Evolutionary conservation across 75 land plant species (phyloP).

Genomic region (Picea glauca): DNA sequence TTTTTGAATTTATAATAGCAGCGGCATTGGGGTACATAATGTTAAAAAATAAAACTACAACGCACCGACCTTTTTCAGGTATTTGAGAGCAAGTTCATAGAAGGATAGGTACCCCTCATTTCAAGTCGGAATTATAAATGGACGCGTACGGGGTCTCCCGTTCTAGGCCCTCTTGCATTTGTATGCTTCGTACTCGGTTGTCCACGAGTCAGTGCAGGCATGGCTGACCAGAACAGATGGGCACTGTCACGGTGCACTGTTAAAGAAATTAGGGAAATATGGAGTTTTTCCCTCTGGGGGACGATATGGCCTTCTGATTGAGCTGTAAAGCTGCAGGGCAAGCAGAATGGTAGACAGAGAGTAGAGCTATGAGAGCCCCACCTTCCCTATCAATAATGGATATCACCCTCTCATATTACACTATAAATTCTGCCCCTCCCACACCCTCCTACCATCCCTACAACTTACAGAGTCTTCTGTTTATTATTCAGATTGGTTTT

Average conservation of each 20-base stretch:
- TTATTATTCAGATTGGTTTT: not conserved
- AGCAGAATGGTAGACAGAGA: not conserved
- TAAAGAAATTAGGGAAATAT: not conserved
- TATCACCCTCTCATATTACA: not conserved
- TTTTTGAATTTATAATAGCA: not conserved
- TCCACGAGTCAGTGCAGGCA: not conserved
- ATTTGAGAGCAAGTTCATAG: not conserved
- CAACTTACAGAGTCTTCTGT: not conserved
- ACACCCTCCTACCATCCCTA: not conserved
- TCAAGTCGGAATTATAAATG: not conserved
- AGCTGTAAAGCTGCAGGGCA: slow-evolving; percentile 8
- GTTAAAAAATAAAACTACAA: not conserved
- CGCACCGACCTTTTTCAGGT: not conserved
- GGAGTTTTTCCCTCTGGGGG: not conserved
- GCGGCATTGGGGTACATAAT: not conserved
- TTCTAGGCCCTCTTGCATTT: not conserved
- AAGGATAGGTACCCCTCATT: not conserved
- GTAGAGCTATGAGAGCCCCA: not conserved
- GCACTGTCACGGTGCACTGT: not conserved
- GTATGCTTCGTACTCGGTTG: not conserved
- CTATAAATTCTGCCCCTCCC: not conserved
- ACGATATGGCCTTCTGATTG: not conserved
- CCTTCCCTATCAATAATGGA: slow-evolving; percentile 2
- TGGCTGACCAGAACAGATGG: not conserved
- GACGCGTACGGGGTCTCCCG: not conserved